A percentile compares a stretch with the other conserved stretches of the same genome.
These are phyloP conservation scores for Metschnikowia dekortorum DNA, from an alignment of 805 yeast genomes.

Conservation along the genomic window DNA sequence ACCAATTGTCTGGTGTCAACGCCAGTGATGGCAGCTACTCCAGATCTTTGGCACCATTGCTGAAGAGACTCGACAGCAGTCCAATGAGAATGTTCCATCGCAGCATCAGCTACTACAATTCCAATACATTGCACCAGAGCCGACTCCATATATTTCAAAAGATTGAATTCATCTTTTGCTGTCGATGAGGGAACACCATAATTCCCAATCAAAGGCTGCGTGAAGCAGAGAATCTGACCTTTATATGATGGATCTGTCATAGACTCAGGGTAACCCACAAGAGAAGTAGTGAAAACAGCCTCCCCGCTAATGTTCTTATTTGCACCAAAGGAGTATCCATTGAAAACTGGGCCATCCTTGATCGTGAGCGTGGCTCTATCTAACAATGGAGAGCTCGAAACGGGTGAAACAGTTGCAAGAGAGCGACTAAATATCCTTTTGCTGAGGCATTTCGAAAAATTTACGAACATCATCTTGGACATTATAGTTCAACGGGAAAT, in stretches of 20 bases:
- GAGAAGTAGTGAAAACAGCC: conserved; percentile 95
- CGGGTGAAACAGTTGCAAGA: conserved; percentile 32
- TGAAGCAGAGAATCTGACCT: conserved; percentile 95
- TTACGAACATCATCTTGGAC: background rate
- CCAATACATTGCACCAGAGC: conserved; percentile 92
- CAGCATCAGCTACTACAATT: conserved; percentile 92
- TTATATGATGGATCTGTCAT: conserved; percentile 98
- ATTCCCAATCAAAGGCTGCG: conserved; percentile 96
- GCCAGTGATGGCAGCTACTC: conserved; percentile 91
- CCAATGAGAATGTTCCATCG: conserved; percentile 97
- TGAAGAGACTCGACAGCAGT: conserved; percentile 95
- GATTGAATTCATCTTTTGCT: conserved; percentile 75
- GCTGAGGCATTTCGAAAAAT: background rate
- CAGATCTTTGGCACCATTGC: conserved; percentile 95
- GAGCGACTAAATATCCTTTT: conserved; percentile 18
- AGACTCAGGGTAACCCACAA: conserved; percentile 98
- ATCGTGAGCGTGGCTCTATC: conserved; percentile 88
- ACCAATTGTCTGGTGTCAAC: conserved; percentile 97
- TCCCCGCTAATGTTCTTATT: conserved; percentile 91
- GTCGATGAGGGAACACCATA: conserved; percentile 93
- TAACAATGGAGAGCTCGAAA: conserved; percentile 37
- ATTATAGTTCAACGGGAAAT: background rate
- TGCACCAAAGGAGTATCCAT: conserved; percentile 95
- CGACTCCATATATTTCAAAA: conserved; percentile 87
- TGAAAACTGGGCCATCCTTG: conserved; percentile 88